Base-by-base conservation (phyloP, 2,329 filamentous ascomycete species). In the Penicillium decumbens region DNA sequence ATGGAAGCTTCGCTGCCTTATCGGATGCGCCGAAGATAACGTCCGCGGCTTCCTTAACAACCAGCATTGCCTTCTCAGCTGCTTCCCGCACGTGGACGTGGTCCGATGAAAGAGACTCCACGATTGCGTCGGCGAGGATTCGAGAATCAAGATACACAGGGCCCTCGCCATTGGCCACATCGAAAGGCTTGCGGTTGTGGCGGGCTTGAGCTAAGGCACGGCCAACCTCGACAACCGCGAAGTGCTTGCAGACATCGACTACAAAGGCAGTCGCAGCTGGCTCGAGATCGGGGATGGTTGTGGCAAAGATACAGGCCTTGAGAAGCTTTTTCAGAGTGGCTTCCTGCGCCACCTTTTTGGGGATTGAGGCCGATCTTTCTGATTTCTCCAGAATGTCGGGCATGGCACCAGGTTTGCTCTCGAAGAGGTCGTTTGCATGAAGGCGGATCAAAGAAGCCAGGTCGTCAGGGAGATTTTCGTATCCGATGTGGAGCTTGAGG, bases 41-140 rank as follows among this genome's bases (percentile, higher is more conserved):
- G 20, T 78, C 77, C 1, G 89, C 83, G 12, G 89, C 82, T 55
- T 88, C 84, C 63, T 90, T 87, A 51, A 96, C 84, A 40, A 87
- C 84, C 51, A 84, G 77, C 60, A 97, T 85, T 0, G 88, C 86
- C 43, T 81, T 77, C 68, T 95, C 85, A 0, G 91, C 92, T 18
- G 88, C 86, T 50, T 95, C 88, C 24, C 91, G 85, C 20, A 97
- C 86, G 40, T 82, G 81, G 10, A 79, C 77, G 53, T 89, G 80
- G 58, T 98, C 92, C 1, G 90, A 96, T 5, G 93, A 87, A 39
- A 98, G 76, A 13, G 87, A 93, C 58, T 97, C 90, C 2, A 93
- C 85, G 45, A 98, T 84, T 6, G 91, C 92, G 64, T 97, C 90
- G 0, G 88, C 89, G 24, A 99, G 78, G 24, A 95, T 80, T 35